phyloP scores from a whole-genome alignment of 129 eudicot species.

The Pittosporum tobira region DNA sequence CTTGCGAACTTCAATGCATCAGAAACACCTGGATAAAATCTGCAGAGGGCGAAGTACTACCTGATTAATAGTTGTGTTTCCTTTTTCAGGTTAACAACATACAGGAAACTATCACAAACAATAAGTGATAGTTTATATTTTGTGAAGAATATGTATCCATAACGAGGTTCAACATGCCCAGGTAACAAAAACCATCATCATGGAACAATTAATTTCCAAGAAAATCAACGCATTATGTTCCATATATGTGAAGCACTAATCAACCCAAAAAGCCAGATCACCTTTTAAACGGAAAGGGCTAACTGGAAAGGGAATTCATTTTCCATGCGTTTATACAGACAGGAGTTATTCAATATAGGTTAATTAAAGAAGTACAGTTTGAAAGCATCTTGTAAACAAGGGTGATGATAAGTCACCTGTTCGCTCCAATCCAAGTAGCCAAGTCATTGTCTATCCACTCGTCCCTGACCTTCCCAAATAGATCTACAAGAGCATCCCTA shows the following conservation, averaged over 20 bases:
- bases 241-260: no score
- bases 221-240: no score
- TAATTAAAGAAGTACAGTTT: not conserved
- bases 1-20: constrained; percentile 96
- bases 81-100: no score
- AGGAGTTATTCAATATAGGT: no score
- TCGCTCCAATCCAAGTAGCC: constrained; percentile 90
- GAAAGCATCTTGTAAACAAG: not conserved
- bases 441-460: constrained; percentile 93
- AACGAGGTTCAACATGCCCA: no score
- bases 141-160: no score
- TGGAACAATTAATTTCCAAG: no score
- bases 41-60: constrained; percentile 23
- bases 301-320: not conserved
- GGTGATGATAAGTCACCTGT: constrained; percentile 38
- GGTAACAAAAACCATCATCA: no score
- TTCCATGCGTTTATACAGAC: not conserved
- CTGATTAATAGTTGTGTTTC: not conserved
- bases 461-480: constrained; percentile 88
- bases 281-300: no score
- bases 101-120: no score
- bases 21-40: constrained; percentile 93
- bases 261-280: no score
- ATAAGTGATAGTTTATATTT: no score
- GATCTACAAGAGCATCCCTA: constrained; percentile 68